Base-by-base conservation (phyloP, 345 rosid species). In the Abelmoschus esculentus region DNA sequence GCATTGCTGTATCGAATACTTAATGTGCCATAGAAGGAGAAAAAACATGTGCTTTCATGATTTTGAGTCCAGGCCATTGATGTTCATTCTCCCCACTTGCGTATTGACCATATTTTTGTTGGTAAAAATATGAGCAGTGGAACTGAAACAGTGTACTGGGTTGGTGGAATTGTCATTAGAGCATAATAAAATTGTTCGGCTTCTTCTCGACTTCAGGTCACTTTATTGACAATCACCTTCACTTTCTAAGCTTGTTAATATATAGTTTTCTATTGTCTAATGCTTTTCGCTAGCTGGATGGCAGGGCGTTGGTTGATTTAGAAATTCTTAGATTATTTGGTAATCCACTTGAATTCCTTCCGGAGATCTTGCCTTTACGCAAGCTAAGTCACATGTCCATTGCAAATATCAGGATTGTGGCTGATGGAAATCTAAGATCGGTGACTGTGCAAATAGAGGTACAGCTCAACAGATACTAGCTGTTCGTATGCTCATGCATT, bases 151-250 rank as follows among this genome's bases (percentile, higher is more conserved):
- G 72, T 95, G 98, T 15, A 82, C 84, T 19, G 81, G 82, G 76
- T 76, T 95, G 61, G 86, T 88, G 76, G 99, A 95, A 67, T 76
- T 95, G 76, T 95, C 99, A 12, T 76, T 95, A 82, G 99, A 95
- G 72, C 90, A 91, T 87, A 95, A 95, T 81, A 91, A 84, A 81
- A 92, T 95, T 68, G 79, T 95, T 53, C 90, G 97, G 56, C 99
- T 96, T 74, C 96, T 95, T 82, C 99, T 95, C 71, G 99, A 95
- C 86, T 91, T 90, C 96, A 95, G 99, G 99, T 95, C 78, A 74
- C 68, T 80, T 68, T 70, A 34, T 72, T 53, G 71, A 69, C 72
- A 50, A 72, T 55, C n/a, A 61, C 50, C 68, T 64, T 63, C 17
- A 76, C 31, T 55, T 53, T 38, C 79, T 44, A 61, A 15, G 75